Percentiles rank a stretch among this genome's conserved stretches.
These are phyloP conservation scores for Kokia cookei DNA, from an alignment of 441 rosid species.

Conservation along the genomic window DNA sequence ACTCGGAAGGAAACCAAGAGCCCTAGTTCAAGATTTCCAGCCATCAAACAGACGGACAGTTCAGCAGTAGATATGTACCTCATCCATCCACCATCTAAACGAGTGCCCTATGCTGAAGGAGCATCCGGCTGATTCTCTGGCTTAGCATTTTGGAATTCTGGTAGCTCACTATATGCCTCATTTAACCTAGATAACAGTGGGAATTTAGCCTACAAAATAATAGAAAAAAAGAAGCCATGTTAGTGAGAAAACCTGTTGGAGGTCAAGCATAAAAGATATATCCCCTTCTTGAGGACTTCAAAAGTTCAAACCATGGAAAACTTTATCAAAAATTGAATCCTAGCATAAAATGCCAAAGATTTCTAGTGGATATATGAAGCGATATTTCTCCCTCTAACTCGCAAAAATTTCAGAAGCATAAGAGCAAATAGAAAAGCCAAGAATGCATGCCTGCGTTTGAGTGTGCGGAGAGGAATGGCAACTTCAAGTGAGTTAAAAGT, in stretches of 20 bases:
- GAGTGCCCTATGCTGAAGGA: constrained; percentile 24
- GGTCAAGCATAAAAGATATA: background rate
- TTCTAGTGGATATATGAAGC: background rate
- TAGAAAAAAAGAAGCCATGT: background rate
- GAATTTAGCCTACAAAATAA: constrained; percentile 42
- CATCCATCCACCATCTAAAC: background rate
- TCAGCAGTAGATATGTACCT: background rate
- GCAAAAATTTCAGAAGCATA: background rate
- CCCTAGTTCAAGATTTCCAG: background rate
- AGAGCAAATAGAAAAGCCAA: background rate
- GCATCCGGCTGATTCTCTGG: constrained; percentile 77
- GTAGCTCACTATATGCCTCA: constrained; percentile 45
- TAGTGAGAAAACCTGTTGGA: background rate
- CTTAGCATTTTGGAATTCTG: constrained; percentile 47
- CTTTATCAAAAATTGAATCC: background rate
- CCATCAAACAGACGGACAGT: background rate
- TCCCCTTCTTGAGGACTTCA: background rate
- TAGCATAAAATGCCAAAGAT: background rate
- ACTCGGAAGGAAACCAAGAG: background rate
- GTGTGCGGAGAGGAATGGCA: background rate
- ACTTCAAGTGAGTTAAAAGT: background rate
- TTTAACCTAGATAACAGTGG: constrained; percentile 57
- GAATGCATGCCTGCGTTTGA: background rate
- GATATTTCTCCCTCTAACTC: background rate
- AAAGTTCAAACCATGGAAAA: background rate